Evolutionary conservation across 164 flowering plant species (phyloP).

Genomic region (Vitis rotundifolia): DNA sequence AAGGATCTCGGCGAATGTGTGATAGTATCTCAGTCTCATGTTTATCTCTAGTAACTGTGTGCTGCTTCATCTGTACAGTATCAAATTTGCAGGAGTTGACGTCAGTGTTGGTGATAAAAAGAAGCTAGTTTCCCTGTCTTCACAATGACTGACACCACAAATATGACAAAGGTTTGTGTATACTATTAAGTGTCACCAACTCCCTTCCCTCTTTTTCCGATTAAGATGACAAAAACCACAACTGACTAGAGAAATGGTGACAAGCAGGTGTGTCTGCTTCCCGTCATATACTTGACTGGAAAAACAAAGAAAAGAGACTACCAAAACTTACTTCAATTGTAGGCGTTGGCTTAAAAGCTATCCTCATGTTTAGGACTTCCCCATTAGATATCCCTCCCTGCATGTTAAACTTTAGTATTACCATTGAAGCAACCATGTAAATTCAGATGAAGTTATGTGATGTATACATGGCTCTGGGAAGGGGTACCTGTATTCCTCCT

Average conservation of each 20-base stretch:
- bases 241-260: no score
- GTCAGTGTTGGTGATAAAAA: no score
- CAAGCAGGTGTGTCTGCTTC: no score
- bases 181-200: no score
- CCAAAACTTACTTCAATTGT: slow-evolving; percentile 68
- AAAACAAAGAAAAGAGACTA: neutral
- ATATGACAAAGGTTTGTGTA: no score
- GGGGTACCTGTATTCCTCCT: slow-evolving; percentile 91
- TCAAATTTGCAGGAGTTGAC: slow-evolving; percentile 3
- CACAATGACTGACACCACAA: no score
- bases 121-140: no score
- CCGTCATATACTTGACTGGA: neutral
- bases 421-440: neutral
- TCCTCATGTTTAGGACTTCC: slow-evolving; percentile 81
- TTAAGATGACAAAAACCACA: no score
- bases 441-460: neutral
- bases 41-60: slow-evolving; percentile 80
- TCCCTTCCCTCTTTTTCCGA: no score
- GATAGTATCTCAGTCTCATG: slow-evolving; percentile 75
- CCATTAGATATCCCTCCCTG: slow-evolving; percentile 99
- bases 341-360: slow-evolving; percentile 96
- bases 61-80: slow-evolving; percentile 67
- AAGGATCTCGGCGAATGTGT: slow-evolving; percentile 93
- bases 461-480: no score
- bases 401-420: neutral